Percentiles rank a stretch among this genome's conserved stretches.
Conservation (phyloP, 805 yeast genomes). For the Ogataea chonburiensis region DNA sequence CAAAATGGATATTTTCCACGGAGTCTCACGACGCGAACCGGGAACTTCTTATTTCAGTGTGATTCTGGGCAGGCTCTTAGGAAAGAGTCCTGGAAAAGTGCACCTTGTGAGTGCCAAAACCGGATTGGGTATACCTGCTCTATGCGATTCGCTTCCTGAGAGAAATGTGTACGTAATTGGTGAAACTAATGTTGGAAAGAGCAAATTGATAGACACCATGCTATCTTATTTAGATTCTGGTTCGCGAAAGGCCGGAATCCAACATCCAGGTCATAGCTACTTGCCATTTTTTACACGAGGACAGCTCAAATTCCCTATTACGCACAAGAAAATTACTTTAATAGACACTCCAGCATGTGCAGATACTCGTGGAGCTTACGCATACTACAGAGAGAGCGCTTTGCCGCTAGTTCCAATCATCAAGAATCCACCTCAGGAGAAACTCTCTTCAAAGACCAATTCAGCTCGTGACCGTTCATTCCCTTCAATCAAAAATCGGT, state of each 20-base stretch:
- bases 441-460: too few species aligned
- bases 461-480: too few species aligned
- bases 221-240: constrained; percentile 4
- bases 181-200: constrained; percentile 67
- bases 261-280: too few species aligned
- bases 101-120: constrained; percentile 48
- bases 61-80: constrained; percentile 30
- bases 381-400: constrained; percentile 24
- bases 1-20: constrained; percentile 38
- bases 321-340: constrained; percentile 25
- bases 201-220: constrained; percentile 55
- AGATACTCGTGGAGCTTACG: constrained; percentile 27
- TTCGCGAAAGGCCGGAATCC: constrained; percentile 24
- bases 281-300: constrained; percentile 75
- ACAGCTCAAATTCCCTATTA: constrained; percentile 40
- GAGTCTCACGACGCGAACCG: constrained; percentile 22
- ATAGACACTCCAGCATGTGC: constrained; percentile 44
- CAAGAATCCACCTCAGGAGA: constrained; percentile 7
- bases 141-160: constrained; percentile 39
- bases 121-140: constrained; percentile 49
- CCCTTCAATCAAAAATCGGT: constrained; percentile 7
- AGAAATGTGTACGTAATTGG: constrained; percentile 56
- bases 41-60: constrained; percentile 35
- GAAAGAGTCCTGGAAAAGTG: constrained; percentile 37
- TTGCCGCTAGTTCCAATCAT: constrained; percentile 9